A percentile compares a stretch with the other conserved stretches of the same genome.
These are phyloP conservation scores for Linderniella brevidens DNA, from an alignment of 257 asterid genomes.

Conservation along the genomic window DNA sequence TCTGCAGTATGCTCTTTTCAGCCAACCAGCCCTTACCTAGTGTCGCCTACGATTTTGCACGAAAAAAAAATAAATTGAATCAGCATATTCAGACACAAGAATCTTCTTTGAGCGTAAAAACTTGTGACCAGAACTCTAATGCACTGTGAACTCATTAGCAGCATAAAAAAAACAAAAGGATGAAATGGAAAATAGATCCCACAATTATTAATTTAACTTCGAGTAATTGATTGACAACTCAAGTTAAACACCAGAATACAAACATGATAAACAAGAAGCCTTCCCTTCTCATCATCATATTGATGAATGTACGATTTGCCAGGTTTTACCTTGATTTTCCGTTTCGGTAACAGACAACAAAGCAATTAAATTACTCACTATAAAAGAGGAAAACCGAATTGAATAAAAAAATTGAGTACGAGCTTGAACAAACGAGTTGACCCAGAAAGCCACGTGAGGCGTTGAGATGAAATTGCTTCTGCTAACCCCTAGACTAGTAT, in stretches of 20 bases:
- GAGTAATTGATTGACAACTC: too few relatives aligned
- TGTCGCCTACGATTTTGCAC: conserved; percentile 60
- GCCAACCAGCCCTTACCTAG: conserved; percentile 41
- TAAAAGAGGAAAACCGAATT: not conserved
- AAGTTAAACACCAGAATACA: conserved; percentile 1
- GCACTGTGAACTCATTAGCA: not conserved
- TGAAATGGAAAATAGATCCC: too few relatives aligned
- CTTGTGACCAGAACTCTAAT: too few relatives aligned
- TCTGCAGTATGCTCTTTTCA: conserved; percentile 51
- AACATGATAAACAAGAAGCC: conserved; percentile 88
- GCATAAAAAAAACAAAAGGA: not conserved
- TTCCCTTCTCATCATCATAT: conserved; percentile 27
- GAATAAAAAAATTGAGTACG: not conserved
- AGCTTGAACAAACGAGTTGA: conserved; percentile 5
- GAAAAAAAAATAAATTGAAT: conserved; percentile 2
- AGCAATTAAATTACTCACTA: not conserved
- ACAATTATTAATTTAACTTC: too few relatives aligned
- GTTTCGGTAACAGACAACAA: not conserved
- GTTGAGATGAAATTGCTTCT: too few relatives aligned
- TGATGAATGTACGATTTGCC: conserved; percentile 39
- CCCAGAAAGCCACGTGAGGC: conserved; percentile 56
- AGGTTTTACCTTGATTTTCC: conserved; percentile 45
- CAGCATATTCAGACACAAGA: not conserved
- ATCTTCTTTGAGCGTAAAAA: conserved; percentile 6
- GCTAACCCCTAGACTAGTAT: too few relatives aligned